Evolutionary conservation across 352 stramenopile genomes (phyloP).

Genomic region (Elongisporangium senticosum): DNA sequence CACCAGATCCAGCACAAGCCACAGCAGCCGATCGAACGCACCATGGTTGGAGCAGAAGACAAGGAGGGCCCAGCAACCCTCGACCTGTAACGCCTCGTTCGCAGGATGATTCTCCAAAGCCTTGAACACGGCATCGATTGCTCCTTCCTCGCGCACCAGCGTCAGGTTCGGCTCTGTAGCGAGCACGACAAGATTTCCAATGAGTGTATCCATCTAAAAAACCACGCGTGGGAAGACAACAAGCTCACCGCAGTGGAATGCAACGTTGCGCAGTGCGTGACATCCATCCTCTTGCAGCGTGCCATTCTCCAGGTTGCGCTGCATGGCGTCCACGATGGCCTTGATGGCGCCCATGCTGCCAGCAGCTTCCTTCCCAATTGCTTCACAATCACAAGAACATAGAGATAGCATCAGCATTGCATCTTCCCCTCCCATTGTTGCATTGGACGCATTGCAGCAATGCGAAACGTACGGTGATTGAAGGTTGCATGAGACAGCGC

Average conservation of each 20-base stretch:
- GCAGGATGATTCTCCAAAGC: constrained; percentile 58
- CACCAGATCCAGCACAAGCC: background rate
- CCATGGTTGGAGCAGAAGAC: constrained; percentile 81
- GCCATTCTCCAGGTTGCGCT: constrained; percentile 54
- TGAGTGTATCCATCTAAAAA: background rate
- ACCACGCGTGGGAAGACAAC: background rate
- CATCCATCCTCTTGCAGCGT: constrained; percentile 66
- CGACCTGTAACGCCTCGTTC: constrained; percentile 62
- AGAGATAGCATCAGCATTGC: background rate
- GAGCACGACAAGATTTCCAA: background rate
- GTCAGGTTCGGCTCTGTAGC: constrained; percentile 47
- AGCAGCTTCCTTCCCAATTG: constrained; percentile 58
- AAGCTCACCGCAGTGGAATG: constrained; percentile 52
- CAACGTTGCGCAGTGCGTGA: constrained; percentile 68
- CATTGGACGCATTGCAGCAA: background rate
- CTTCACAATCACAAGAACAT: constrained; percentile 17
- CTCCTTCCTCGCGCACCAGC: constrained; percentile 54
- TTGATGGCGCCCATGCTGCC: constrained; percentile 48
- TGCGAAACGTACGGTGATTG: constrained; percentile 49
- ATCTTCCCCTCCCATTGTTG: too few relatives aligned
- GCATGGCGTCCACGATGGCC: constrained; percentile 59
- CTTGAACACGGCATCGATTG: constrained; percentile 50
- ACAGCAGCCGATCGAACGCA: constrained; percentile 5
- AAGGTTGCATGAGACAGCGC: constrained; percentile 76
- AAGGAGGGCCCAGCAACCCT: constrained; percentile 69